Base-by-base conservation (phyloP, 1,139 yeast genomes). In the Yueomyces sp. region DNA sequence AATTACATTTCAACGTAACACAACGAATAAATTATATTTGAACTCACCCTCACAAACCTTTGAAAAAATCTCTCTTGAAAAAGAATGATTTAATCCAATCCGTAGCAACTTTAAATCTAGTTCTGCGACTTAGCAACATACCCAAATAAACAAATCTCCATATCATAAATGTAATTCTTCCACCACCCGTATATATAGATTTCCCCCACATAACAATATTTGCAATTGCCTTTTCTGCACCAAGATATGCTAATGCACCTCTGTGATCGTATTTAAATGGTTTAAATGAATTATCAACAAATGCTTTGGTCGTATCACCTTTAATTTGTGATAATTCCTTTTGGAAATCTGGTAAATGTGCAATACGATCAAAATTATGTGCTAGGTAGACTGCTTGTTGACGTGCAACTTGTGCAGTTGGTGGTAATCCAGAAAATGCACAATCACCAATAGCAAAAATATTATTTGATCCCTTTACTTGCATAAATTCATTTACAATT, bases 371-470 rank as follows among this genome's bases (percentile, higher is more conserved):
- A 67, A 89, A 83, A 48, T 77, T 76, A 44, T 73, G 72, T 43
- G 89, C 91, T 56, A 89, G 76, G 67, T 78, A 87, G 52, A 76
- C 76, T 52, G 96, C 96, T 67, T 87, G 86, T 72, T 89, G 96
- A 69, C 87, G 84, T 42, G 97, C 97, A 49, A 87, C 96, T 72
- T 89, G 97, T 41, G 96, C 97, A 47, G 96, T 89, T 54, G 97
- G 96, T 39, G 96, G 95, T 57, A 76, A 76, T 62, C 87, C 87
- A 39, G 77, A 74, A 61, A 81, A 80, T 37, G 96, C 86, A 66
- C 95, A 87, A 68, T 89, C 97, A 62, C 97, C 97, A 51, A 89
- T 72, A 43, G 96, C 96, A 67, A 75, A 89, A 53, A 89, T 77
- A 50, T 60, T 62, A 57, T 85, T 85, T 40, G 93, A 70, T 59